Evolutionary conservation across 202 grass and related monocot genomes (phyloP), one percentile per base, ranked within the genome.

Genomic region (Elaeis oleifera): DNA sequence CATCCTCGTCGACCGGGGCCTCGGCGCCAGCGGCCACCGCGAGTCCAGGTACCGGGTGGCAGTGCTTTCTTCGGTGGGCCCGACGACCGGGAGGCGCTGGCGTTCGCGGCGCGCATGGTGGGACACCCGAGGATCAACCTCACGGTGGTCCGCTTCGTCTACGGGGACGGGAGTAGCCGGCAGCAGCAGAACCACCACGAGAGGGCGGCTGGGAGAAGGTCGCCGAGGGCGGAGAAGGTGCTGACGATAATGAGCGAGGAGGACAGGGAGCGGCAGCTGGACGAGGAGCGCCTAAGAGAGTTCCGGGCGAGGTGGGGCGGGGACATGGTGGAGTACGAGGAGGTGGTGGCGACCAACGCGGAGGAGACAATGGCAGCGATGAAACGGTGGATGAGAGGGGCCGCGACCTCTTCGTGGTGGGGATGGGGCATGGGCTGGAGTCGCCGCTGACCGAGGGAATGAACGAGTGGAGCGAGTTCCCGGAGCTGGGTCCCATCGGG

Each of bases 401-500:
- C 5, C 51, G 55, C 50, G 26, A 17, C 25, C 28, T 67, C 25
- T 67, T 54, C 64, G 51, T 67, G 50, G 64, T 67, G n/a, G 64
- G 64, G 17, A 53, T 22, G 26, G 64, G 51, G 1, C 20, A 20
- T 6, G 64, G 64, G 9, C 6, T 18, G 51, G 25, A 53, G 27
- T 32, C 69, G 25, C 16, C 17, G 44, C 56, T 69, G 32, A 79
- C 69, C 16, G 69, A 20, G 16, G 76, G 68, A 69, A 4, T 27
- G 26, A 27, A 4, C 26, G 26, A 27, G 4, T 27, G 26, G 26
- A 27, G 26, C 26, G 26, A 79, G 54, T 79, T 26, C 24, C 54
- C 76, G 0, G 76, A 79, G 76, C 52, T 79, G 25, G 76, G 76
- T 18, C 16, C 68, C 17, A 60, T 79, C 50, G 76, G 76, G 18